Conservation (phyloP, 1,284 basidiomycete species). For the Schizopora paradoxa region DNA sequence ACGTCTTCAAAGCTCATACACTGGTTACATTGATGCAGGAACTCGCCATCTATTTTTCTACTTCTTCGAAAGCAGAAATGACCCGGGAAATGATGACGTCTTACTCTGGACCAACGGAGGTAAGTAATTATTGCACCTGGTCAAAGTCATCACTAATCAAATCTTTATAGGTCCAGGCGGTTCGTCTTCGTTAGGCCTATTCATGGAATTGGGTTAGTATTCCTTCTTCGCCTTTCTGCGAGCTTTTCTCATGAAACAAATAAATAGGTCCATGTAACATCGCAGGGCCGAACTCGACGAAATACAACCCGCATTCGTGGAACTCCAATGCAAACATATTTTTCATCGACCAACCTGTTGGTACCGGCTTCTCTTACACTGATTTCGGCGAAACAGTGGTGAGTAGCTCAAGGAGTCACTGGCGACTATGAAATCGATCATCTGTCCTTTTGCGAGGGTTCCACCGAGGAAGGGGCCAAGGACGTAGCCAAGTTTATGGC, state of each 20-base stretch:
- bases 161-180: neutral
- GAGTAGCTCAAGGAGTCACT: too few relatives aligned
- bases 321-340: conserved; percentile 65
- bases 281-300: conserved; percentile 36
- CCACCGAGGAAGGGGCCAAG: conserved; percentile 61
- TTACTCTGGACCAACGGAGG: conserved; percentile 32
- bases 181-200: conserved; percentile 48
- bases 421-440: conserved; percentile 32
- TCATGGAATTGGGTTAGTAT: conserved; percentile 55
- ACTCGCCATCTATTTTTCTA: conserved; percentile 6
- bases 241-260: conserved; percentile 32
- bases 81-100: conserved; percentile 3
- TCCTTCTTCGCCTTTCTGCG: conserved; percentile 34
- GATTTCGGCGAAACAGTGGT: conserved; percentile 65
- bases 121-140: neutral
- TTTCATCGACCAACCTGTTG: conserved; percentile 63
- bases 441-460: conserved; percentile 41
- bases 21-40: conserved; percentile 5
- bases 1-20: conserved; percentile 5
- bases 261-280: conserved; percentile 46
- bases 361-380: conserved; percentile 67
- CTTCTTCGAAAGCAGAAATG: conserved; percentile 9
- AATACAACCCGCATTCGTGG: conserved; percentile 58
- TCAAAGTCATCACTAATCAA: neutral
- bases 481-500: conserved; percentile 67